These are phyloP conservation scores for Ogataea neopini DNA, from an alignment of 805 yeast species.

Conservation along the genomic window DNA sequence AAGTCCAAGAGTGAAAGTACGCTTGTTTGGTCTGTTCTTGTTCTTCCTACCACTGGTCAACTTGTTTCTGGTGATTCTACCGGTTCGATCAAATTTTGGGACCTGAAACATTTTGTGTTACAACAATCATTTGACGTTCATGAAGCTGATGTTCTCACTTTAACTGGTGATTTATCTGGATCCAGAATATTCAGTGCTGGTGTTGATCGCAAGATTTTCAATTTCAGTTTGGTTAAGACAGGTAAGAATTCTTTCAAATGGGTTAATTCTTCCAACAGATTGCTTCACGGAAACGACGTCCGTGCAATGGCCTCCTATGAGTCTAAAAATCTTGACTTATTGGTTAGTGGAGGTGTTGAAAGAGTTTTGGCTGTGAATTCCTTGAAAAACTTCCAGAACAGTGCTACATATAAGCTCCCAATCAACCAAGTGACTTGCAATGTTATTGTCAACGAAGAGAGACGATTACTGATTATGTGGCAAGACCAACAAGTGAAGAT, in stretches of 20 bases:
- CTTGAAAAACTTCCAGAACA: slow-evolving; percentile 64
- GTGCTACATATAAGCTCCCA: slow-evolving; percentile 70
- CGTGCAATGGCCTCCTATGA: slow-evolving; percentile 74
- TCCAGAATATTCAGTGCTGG: slow-evolving; percentile 82
- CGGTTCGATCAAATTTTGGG: slow-evolving; percentile 94
- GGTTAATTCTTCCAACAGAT: slow-evolving; percentile 73
- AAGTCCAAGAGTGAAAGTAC: slow-evolving; percentile 84
- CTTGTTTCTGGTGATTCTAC: slow-evolving; percentile 97
- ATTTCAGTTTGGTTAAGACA: slow-evolving; percentile 53
- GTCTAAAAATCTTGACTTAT: slow-evolving; percentile 62
- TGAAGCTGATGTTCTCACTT: slow-evolving; percentile 85
- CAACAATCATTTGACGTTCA: slow-evolving; percentile 81
- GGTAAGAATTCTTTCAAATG: slow-evolving; percentile 51
- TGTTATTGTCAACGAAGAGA: slow-evolving; percentile 42
- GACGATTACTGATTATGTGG: slow-evolving; percentile 70
- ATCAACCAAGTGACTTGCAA: slow-evolving; percentile 35
- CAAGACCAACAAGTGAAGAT: slow-evolving; percentile 78
- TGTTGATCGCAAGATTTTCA: slow-evolving; percentile 87
- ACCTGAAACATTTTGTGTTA: slow-evolving; percentile 69
- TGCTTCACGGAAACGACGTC: slow-evolving; percentile 84
- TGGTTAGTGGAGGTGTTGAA: slow-evolving; percentile 86
- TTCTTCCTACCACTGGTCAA: slow-evolving; percentile 63
- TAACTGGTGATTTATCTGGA: slow-evolving; percentile 60
- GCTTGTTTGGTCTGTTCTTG: slow-evolving; percentile 82
- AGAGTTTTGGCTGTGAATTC: slow-evolving; percentile 67